These are phyloP conservation scores for Aspergillus nanangensis DNA, from an alignment of 495 filamentous ascomycete genomes.

Conservation along the genomic window DNA sequence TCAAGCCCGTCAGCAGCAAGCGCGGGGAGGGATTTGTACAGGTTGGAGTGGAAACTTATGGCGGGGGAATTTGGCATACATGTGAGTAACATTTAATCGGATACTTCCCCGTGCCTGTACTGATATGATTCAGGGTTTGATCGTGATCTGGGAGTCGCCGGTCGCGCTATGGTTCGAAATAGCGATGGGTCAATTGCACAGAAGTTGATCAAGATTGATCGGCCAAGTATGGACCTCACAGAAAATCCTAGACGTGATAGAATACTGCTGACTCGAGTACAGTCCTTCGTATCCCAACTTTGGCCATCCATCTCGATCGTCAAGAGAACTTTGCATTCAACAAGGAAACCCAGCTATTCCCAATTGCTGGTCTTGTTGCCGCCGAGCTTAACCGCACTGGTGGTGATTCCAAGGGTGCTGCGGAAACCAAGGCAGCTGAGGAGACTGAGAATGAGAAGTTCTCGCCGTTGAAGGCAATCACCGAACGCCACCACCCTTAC, in stretches of 20 bases:
- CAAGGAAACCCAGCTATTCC: slow-evolving; percentile 93
- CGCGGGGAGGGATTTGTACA: slow-evolving; percentile 84
- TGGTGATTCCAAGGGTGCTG: slow-evolving; percentile 30
- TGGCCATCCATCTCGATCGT: slow-evolving; percentile 91
- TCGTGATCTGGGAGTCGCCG: slow-evolving; percentile 86
- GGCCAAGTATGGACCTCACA: slow-evolving; percentile 53
- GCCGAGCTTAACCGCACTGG: slow-evolving; percentile 79
- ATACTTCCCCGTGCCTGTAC: background rate
- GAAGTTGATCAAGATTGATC: slow-evolving; percentile 85
- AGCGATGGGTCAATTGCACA: slow-evolving; percentile 71
- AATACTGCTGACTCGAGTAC: no score
- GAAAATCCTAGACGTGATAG: background rate
- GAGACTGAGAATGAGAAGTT: slow-evolving; percentile 43
- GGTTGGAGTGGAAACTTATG: slow-evolving; percentile 94
- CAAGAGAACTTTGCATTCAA: slow-evolving; percentile 85
- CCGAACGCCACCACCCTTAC: slow-evolving; percentile 84
- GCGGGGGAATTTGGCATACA: slow-evolving; percentile 73
- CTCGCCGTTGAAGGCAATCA: slow-evolving; percentile 67
- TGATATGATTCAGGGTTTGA: slow-evolving; percentile 69
- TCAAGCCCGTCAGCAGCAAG: slow-evolving; percentile 95
- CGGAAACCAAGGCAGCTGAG: slow-evolving; percentile 25
- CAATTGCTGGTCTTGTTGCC: slow-evolving; percentile 82
- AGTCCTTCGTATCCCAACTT: slow-evolving; percentile 83
- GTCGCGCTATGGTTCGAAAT: slow-evolving; percentile 76
- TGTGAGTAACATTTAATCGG: slow-evolving; percentile 29